Percentiles rank a stretch among this genome's conserved stretches.
Conservation (phyloP, 1,284 basidiomycete genomes). For the Heterobasidion parviporum region DNA sequence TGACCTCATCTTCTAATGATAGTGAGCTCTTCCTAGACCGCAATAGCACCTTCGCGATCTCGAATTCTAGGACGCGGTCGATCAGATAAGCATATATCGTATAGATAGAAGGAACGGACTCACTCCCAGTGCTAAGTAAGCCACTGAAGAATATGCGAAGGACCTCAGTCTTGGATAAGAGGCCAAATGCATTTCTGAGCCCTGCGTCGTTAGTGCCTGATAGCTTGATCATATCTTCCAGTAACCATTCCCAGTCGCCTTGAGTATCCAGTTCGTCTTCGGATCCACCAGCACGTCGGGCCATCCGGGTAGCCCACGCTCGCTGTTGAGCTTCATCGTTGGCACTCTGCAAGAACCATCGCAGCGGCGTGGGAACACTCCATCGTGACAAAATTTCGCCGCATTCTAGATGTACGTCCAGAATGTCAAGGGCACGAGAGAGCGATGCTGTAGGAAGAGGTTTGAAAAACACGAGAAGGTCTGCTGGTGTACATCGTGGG, state of each 20-base stretch:
- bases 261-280: constrained; percentile 47
- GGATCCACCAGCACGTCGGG: constrained; percentile 57
- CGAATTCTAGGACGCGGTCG: constrained; percentile 52
- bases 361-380: constrained; percentile 71
- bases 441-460: constrained; percentile 67
- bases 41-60: constrained; percentile 65
- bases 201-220: constrained; percentile 56
- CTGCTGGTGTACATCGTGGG: constrained; percentile 51
- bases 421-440: constrained; percentile 77
- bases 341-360: constrained; percentile 80
- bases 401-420: constrained; percentile 90
- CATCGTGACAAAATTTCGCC: constrained; percentile 87
- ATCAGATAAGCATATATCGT: not conserved
- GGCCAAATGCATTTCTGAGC: constrained; percentile 70
- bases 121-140: constrained; percentile 77
- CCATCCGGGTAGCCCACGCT: constrained; percentile 83
- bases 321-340: constrained; percentile 62
- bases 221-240: constrained; percentile 86
- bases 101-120: constrained; percentile 29
- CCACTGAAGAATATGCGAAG: constrained; percentile 78
- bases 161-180: constrained; percentile 64
- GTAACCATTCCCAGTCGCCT: constrained; percentile 78
- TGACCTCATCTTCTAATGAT: constrained; percentile 37
- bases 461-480: constrained; percentile 76
- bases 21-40: constrained; percentile 43